Evolutionary conservation across 163 green algal species (phyloP).

Genomic region (Scenedesmus sp.): DNA sequence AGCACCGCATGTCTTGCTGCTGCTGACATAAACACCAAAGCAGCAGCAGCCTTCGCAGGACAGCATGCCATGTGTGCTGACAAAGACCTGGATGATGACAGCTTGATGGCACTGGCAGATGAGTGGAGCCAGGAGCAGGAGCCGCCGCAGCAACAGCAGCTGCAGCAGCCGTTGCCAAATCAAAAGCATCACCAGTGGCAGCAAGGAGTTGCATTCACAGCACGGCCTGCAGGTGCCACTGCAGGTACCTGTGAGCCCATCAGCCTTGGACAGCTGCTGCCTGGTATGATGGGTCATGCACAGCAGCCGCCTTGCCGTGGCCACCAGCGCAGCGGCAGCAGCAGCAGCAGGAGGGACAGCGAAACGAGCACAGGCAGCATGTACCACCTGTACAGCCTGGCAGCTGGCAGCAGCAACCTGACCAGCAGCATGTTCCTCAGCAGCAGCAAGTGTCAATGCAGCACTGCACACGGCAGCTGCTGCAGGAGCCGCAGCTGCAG

Average conservation of each 20-base stretch:
- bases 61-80: background rate
- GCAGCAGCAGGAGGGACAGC: background rate
- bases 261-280: background rate
- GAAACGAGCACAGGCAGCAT: background rate
- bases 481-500: background rate
- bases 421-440: background rate
- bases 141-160: background rate
- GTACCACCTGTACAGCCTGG: background rate
- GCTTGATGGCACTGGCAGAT: background rate
- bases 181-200: conserved; percentile 23
- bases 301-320: too few relatives aligned
- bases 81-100: background rate
- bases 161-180: conserved; percentile 8
- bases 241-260: background rate
- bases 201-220: background rate
- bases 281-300: conserved; percentile 1
- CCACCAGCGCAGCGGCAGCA: too few relatives aligned
- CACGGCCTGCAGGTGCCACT: background rate
- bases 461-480: too few relatives aligned
- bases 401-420: background rate
- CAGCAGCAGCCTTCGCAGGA: background rate
- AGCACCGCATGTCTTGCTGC: background rate
- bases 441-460: background rate
- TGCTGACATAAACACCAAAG: background rate
- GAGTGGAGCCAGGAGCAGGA: background rate